Evolutionary conservation across 2,329 filamentous ascomycete species (phyloP).

Genomic region (Aureobasidium sp.): DNA sequence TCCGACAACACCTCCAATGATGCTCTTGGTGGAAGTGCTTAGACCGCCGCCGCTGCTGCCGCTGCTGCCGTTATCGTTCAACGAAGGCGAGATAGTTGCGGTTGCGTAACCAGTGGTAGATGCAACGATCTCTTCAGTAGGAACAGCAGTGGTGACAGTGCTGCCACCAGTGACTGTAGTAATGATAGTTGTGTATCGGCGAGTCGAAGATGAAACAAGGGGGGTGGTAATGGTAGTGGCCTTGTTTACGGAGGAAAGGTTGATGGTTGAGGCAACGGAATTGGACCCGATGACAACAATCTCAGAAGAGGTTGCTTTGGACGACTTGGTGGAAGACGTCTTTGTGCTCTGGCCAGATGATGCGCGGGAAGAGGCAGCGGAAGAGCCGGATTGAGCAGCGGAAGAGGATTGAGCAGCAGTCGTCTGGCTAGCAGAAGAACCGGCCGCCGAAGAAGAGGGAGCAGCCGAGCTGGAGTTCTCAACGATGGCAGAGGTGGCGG

Average conservation of each 20-base stretch:
- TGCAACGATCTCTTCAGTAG: slow-evolving; percentile 42
- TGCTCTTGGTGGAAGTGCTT: slow-evolving; percentile 73
- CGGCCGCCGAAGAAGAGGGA: neutral
- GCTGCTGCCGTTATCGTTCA: slow-evolving; percentile 47
- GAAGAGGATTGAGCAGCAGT: slow-evolving; percentile 16
- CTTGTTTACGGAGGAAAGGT: slow-evolving; percentile 35
- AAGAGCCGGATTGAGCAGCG: neutral
- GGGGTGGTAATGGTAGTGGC: slow-evolving; percentile 43
- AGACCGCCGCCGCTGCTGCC: slow-evolving; percentile 64
- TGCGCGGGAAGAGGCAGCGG: slow-evolving; percentile 20
- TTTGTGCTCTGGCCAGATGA: slow-evolving; percentile 26
- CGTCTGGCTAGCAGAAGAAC: slow-evolving; percentile 20
- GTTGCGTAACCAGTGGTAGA: slow-evolving; percentile 54
- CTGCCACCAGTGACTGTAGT: slow-evolving; percentile 45
- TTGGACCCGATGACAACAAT: slow-evolving; percentile 28
- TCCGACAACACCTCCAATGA: slow-evolving; percentile 90
- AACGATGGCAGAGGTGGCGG: neutral
- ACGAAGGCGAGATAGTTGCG: slow-evolving; percentile 63
- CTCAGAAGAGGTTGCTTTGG: slow-evolving; percentile 22
- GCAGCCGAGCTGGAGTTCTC: neutral
- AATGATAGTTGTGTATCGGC: slow-evolving; percentile 44
- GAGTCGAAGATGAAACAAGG: slow-evolving; percentile 45
- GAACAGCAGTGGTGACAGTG: slow-evolving; percentile 39
- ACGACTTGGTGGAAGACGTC: slow-evolving; percentile 2
- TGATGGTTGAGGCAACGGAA: slow-evolving; percentile 35